Evolutionary conservation across 306 rosid species (phyloP), one percentile per base, ranked within the genome.

Genomic region (Vigna reflexopilosa): DNA sequence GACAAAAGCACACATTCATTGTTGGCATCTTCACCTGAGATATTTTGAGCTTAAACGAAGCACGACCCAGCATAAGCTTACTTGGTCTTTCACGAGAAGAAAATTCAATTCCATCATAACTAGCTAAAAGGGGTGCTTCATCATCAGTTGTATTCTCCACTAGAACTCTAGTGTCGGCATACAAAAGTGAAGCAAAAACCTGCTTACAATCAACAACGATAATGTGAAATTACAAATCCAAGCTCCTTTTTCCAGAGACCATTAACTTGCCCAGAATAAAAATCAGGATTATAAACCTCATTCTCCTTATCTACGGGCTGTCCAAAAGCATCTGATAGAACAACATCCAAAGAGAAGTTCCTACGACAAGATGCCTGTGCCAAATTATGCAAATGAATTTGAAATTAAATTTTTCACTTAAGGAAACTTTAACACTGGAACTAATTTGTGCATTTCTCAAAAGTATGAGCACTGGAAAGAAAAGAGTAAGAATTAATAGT

Each of bases 31-130:
- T 77, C 64, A 94, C 97, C 98, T 92, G 97, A 81, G 97, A 90
- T 90, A 92, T 90, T 90, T 91, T 94, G 77, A 94, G 92, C 91
- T 91, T 94, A 81, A 94, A 94, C 61, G 97, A 89, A 61, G 98
- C 97, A 55, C 91, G 97, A 56, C 97, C 98, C 75, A 87, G 78
- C 86, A 94, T 72, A 80, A 92, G 75, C 77, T 89, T 89, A 83
- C 86, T 88, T 19, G 98, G 95, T 70, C 92, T 86, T 67, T 88
- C 92, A 32, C 50, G 36, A 52, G 95, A 89, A 70, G 92, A 63
- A 86, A 87, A 90, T 81, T 94, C 98, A 70, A 85, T 67, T 73
- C 98, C 97, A 79, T 92, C 98, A 72, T 76, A 83, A 89, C 84
- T 89, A 81, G 83, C 86, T 87, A 90, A 87, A 80, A 94, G 93